Conservation (phyloP, 495 filamentous ascomycete species). For the Neurospora sp. region DNA sequence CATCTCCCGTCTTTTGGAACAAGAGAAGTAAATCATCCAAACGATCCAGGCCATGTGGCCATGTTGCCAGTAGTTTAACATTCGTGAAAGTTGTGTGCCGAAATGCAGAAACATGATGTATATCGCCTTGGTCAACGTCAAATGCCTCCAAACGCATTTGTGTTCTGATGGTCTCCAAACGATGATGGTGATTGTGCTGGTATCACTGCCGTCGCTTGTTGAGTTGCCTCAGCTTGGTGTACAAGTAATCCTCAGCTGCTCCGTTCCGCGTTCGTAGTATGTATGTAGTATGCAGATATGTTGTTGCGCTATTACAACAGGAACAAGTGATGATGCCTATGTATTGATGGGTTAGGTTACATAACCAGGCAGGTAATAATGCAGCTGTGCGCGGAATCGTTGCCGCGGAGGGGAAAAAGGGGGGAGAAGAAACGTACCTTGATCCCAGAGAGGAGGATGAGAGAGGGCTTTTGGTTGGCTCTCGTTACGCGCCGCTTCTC, state of each 20-base stretch:
- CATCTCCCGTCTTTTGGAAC: background rate
- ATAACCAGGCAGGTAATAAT: too few relatives aligned
- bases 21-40: background rate
- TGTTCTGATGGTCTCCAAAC: too few relatives aligned
- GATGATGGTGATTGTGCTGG: background rate
- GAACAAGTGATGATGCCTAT: background rate
- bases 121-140: background rate
- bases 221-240: background rate
- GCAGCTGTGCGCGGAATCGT: too few relatives aligned
- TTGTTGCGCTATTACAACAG: background rate
- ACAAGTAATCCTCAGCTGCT: background rate
- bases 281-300: background rate
- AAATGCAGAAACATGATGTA: too few relatives aligned
- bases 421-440: background rate
- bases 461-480: background rate
- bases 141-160: background rate
- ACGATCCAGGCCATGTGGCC: background rate
- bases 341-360: background rate
- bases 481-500: background rate
- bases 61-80: too few relatives aligned
- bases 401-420: too few relatives aligned
- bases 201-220: background rate
- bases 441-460: background rate
- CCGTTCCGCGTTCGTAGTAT: background rate
- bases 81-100: too few relatives aligned